These are phyloP conservation scores for Cryptococcus hybrid DNA, from an alignment of 1,284 basidiomycete species.

Conservation along the genomic window DNA sequence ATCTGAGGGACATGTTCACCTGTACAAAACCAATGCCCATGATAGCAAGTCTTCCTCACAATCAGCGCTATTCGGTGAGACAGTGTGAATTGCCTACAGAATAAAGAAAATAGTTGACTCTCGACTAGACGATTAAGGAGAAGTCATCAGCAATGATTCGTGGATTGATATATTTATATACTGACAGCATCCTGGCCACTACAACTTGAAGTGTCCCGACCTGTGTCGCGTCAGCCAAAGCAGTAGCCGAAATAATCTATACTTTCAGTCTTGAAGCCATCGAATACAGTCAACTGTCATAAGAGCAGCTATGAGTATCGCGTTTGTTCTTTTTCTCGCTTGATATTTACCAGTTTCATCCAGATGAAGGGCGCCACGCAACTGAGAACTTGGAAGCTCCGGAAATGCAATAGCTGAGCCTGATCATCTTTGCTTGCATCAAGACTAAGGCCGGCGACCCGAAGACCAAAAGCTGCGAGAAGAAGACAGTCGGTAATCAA, in stretches of 20 bases:
- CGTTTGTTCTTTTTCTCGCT: not conserved
- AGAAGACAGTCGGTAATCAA: conserved; percentile 71
- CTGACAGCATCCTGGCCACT: conserved; percentile 62
- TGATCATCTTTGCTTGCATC: conserved; percentile 48
- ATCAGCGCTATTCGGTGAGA: not conserved
- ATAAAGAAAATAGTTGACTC: conserved; percentile 90
- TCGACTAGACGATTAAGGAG: conserved; percentile 45
- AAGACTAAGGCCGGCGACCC: conserved; percentile 61
- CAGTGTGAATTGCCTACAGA: conserved; percentile 55
- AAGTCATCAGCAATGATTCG: too few species aligned
- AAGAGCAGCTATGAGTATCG: not conserved
- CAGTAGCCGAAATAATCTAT: not conserved
- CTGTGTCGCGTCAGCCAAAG: not conserved
- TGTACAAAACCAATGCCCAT: conserved; percentile 74
- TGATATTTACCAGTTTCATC: conserved; percentile 74
- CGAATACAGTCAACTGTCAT: conserved; percentile 41
- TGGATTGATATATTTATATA: not conserved
- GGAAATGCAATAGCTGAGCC: conserved; percentile 55
- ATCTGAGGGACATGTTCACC: not conserved
- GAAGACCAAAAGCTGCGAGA: conserved; percentile 68
- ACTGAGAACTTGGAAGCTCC: conserved; percentile 81
- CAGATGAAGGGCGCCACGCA: conserved; percentile 84
- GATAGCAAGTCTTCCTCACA: conserved; percentile 60
- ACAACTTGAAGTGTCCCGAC: conserved; percentile 52
- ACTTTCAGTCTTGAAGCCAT: conserved; percentile 60